Evolutionary conservation across 192 early-diverging fungal genomes (phyloP), one percentile per base, ranked within the genome.

Genomic region (Umbelopsis sp.): DNA sequence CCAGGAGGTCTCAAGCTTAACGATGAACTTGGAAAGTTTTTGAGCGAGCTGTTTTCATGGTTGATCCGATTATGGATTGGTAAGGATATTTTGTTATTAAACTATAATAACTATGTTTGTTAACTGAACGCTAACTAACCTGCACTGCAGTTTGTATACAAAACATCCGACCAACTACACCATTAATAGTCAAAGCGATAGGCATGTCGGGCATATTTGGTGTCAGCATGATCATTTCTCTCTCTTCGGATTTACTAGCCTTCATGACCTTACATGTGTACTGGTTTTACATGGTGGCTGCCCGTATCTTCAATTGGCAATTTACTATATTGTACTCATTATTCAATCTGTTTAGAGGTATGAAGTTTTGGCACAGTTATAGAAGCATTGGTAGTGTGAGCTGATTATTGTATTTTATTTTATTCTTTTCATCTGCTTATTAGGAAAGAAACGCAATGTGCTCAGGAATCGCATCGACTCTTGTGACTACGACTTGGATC

Each of bases 1-100:
- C 98, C 98, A 12, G 96, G 93, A 0, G 98, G 98, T 6, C 82
- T 99, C 41, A 99, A 99, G 77, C 88, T 99, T 2, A 99, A 99
- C 78, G 88, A 87, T 36, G 94, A 95, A 52, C 81, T 98, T 21
- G 93, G 90, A 45, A 82, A 82, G 7, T 98, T 99, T 76, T 74
- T 99, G 66, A 96, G 95, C 0, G 92, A 96, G 68, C 82, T 98
- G 8, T 98, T 97, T 76, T 78, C 93, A 25, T 95, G 93, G 92
- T 79, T 98, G 16, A 86, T 97, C 47, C 81, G 87, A 41, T 54
- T 95, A 0, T 99, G 98, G 98, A 92, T 87, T 53, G 85, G 90
- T 85, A 82, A 9, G 68, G 65, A 0, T 25, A 9, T 17, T 31
- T 38, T 74, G 12, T 31, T 67, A 21, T 69, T 31, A 32, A n/a